Conservation (phyloP, 441 rosid genomes). For the Viola pubescens region DNA sequence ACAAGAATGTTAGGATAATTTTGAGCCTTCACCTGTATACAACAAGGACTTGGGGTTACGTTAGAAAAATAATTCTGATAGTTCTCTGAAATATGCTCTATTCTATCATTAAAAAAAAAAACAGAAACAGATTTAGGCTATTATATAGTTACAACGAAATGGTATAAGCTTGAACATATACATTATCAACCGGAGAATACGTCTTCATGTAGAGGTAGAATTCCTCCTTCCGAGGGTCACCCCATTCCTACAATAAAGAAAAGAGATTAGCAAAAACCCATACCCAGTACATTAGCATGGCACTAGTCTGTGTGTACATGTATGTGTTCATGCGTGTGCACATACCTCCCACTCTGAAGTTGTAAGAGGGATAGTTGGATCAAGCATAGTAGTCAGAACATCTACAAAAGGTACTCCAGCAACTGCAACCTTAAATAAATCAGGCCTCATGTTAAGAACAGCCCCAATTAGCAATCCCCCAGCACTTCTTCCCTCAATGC, state of each 20-base stretch:
- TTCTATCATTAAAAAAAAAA: background rate
- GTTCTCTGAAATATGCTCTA: background rate
- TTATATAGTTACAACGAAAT: background rate
- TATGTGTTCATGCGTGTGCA: no score
- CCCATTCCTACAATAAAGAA: slow-evolving; percentile 74
- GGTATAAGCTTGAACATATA: slow-evolving; percentile 20
- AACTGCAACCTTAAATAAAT: slow-evolving; percentile 77
- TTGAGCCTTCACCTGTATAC: slow-evolving; percentile 57
- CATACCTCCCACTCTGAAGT: slow-evolving; percentile 94
- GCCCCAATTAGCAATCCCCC: slow-evolving; percentile 89
- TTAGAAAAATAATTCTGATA: background rate
- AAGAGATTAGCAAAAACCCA: slow-evolving; percentile 2
- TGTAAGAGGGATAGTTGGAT: slow-evolving; percentile 87
- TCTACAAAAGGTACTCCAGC: slow-evolving; percentile 96
- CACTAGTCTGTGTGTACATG: background rate
- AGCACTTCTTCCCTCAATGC: slow-evolving; percentile 87
- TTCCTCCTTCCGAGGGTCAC: slow-evolving; percentile 85
- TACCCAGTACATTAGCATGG: background rate
- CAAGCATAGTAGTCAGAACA: slow-evolving; percentile 88
- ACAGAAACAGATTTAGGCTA: background rate
- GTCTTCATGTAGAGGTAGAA: slow-evolving; percentile 85
- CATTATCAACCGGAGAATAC: slow-evolving; percentile 92
- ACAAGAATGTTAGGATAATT: slow-evolving; percentile 72
- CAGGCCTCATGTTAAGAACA: slow-evolving; percentile 93
- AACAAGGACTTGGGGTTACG: slow-evolving; percentile 11